Base-by-base conservation (phyloP, 208 protist species). In the Acanthamoeba castellanii region DNA sequence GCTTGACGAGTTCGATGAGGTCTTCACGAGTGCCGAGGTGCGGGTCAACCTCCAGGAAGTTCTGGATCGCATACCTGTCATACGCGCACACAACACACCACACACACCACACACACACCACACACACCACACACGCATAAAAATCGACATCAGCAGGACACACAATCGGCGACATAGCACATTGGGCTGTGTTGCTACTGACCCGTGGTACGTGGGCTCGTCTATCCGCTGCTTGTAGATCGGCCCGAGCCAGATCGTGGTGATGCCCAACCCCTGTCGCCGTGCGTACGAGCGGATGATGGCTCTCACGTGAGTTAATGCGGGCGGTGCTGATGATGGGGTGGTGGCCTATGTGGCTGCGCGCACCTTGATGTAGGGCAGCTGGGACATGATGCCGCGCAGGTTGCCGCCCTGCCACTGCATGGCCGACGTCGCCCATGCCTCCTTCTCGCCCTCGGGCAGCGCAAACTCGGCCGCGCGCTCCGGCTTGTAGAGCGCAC, bases 381-480 rank as follows among this genome's bases (percentile, higher is more conserved):
- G 78, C 50, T 87, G 78, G 32, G 18, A 22, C 47, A 87, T 87
- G 42, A 87, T 37, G 27, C 78, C 78, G 8, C 78, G 20, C 42
- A 87, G 78, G 52, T 34, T 87, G 78, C 78, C 78, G 78, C 78
- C 78, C 78, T 87, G 78, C 78, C 78, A 87, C 78, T 87, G 47
- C 78, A 87, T 87, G 42, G 22, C 78, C 3, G 78, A 87, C 27
- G 61, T n/a, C 18, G 27, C 52, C 78, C 78, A 87, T 14, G 9
- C 52, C 50, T 57, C 32, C 78, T 59, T 87, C 50, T 87, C 27
- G 22, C 6, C 0, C 27, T 64, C 25, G 50, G 50, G 27, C 42
- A 59, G 47, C 42, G 78, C 78, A 61, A 87, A 87, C 78, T 87
- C 52, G 50, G 25, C 25, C 6, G 78, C 78, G 16, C 52, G 78